Evolutionary conservation across 2,329 filamentous ascomycete genomes (phyloP), one percentile per base, ranked within the genome.

Genomic region (Aspergillus tubingensis): DNA sequence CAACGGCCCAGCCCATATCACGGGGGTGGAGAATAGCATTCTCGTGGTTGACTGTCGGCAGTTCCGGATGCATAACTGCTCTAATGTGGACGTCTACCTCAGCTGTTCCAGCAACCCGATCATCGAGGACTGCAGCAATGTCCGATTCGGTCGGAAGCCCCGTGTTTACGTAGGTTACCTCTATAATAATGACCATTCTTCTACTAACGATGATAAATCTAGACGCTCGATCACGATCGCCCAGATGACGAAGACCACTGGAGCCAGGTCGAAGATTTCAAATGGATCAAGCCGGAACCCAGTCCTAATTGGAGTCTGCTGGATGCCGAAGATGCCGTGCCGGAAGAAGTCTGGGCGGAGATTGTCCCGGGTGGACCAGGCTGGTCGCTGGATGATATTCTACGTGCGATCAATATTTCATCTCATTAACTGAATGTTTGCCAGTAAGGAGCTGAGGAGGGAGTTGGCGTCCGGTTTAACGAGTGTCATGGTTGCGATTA

Each of bases 181-280:
- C 30, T 32, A 5, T 0, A 32, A 10, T 1, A 10, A 32, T 32
- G 8, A 4, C 30, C 30, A 10, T 11, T 0, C 30, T 32, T 32
- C 4, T 32, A 32, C 30, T 32, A 11, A 32, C 10, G 25, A 27
- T 27, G 7, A 27, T 27, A 8, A 32, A 1, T 54, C 8, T 43
- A 78, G 72, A 65, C 71, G 36, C 61, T 75, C 47, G 62, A 72
- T 17, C 70, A 74, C 30, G 72, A 73, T 58, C 67, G 69, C 36
- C 65, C 67, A 3, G 67, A 74, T 30, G 63, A 73, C 6, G 67
- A 72, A 57, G 94, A 96, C 73, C 85, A 90, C 69, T 99, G 92
- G 91, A 85, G 93, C 68, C 87, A 95, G 70, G 91, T 98, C 15
- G 91, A 98, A 74, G 95, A 99, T 75, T 99, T 99, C 82, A 96